Percentiles rank a stretch among this genome's conserved stretches.
Conservation (phyloP, 495 filamentous ascomycete species). For the Parachaetomium inaequale region DNA sequence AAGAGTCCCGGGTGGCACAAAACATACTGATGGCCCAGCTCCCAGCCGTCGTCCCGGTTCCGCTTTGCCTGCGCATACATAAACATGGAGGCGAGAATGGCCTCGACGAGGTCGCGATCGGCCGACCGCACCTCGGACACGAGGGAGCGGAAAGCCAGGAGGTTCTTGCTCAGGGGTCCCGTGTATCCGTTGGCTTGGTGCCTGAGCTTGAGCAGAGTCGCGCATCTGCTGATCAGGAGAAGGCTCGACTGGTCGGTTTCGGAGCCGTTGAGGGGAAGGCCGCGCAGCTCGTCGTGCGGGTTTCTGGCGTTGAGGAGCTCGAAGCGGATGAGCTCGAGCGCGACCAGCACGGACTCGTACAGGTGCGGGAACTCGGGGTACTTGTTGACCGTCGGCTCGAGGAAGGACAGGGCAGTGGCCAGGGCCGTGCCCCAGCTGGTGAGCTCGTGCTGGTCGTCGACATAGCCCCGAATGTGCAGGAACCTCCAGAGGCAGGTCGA, state of each 20-base stretch:
- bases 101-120: constrained; percentile 79
- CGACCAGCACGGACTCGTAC: constrained; percentile 55
- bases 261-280: constrained; percentile 48
- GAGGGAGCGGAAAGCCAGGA: constrained; percentile 82
- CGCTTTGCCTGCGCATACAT: constrained; percentile 73
- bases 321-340: constrained; percentile 74
- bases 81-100: constrained; percentile 70
- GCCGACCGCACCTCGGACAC: constrained; percentile 71
- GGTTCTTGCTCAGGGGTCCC: constrained; percentile 84
- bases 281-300: constrained; percentile 48
- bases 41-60: constrained; percentile 63
- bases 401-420: constrained; percentile 58
- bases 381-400: constrained; percentile 60
- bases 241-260: constrained; percentile 62
- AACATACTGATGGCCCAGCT: constrained; percentile 69
- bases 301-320: constrained; percentile 68
- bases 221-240: constrained; percentile 78
- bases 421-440: constrained; percentile 82
- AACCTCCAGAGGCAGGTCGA: constrained; percentile 81
- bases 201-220: constrained; percentile 73
- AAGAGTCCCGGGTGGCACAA: constrained; percentile 2
- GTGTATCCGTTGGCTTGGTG: constrained; percentile 90
- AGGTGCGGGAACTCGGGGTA: constrained; percentile 47
- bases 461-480: constrained; percentile 80
- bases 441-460: constrained; percentile 74